These are phyloP conservation scores for Blumeria hordei DNA, from an alignment of 2,329 filamentous ascomycete genomes.

Conservation along the genomic window DNA sequence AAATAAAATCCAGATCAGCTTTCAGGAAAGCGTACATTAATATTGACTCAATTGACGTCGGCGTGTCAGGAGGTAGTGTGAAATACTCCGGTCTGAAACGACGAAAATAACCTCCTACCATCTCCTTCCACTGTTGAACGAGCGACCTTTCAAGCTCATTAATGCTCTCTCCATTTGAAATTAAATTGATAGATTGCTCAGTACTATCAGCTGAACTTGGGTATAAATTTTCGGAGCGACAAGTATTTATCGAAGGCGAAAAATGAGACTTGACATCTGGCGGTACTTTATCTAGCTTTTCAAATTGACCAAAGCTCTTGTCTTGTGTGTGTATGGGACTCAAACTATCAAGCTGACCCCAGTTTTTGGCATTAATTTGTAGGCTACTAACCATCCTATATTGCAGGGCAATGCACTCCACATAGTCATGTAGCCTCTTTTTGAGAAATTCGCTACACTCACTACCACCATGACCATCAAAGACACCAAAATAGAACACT, in stretches of 20 bases:
- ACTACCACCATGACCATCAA: slow-evolving; percentile 80
- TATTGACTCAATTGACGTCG: slow-evolving; percentile 47
- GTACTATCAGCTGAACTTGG: no score
- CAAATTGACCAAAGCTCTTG: no score
- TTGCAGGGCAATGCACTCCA: slow-evolving; percentile 53
- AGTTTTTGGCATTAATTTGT: slow-evolving; percentile 15
- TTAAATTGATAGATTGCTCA: slow-evolving; percentile 3
- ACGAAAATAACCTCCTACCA: slow-evolving; percentile 83
- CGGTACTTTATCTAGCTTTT: no score
- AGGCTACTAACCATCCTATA: slow-evolving; percentile 65
- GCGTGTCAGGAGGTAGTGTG: slow-evolving; percentile 14
- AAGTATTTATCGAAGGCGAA: no score
- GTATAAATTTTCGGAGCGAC: no score
- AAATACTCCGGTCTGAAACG: slow-evolving; percentile 73
- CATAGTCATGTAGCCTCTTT: slow-evolving; percentile 66
- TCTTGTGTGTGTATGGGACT: no score
- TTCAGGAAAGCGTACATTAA: slow-evolving; percentile 83
- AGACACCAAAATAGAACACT: slow-evolving; percentile 92
- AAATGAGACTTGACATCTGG: no score
- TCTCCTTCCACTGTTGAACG: slow-evolving; percentile 53
- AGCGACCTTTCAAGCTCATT: slow-evolving; percentile 45
- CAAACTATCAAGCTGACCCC: no score
- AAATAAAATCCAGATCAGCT: slow-evolving; percentile 83
- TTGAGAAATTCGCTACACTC: slow-evolving; percentile 74
- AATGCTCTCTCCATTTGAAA: slow-evolving; percentile 29